Evolutionary conservation across 176 grass and related monocot genomes (phyloP).

Genomic region (Metroxylon sagu): DNA sequence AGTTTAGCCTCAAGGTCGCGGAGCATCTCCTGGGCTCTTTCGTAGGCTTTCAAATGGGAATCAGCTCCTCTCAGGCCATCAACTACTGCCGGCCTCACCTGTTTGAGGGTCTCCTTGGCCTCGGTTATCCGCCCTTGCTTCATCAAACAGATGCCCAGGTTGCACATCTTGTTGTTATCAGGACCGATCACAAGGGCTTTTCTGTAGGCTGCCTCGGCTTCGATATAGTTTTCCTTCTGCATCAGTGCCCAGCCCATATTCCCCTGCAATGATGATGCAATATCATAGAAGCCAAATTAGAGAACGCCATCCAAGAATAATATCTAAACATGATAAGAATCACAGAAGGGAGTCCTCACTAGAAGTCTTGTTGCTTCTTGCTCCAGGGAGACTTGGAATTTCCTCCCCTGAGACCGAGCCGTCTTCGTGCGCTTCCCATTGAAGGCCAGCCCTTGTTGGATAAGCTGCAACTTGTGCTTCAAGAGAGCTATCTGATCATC

Average conservation of each 20-base stretch:
- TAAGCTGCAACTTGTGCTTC: slow-evolving; percentile 81
- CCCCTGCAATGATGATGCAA: slow-evolving; percentile 33
- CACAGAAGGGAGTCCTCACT: slow-evolving; percentile 28
- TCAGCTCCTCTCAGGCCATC: slow-evolving; percentile 77
- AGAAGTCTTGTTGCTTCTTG: slow-evolving; percentile 94
- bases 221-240: slow-evolving; percentile 94
- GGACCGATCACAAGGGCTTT: slow-evolving; percentile 59
- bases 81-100: slow-evolving; percentile 50
- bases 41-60: slow-evolving; percentile 91
- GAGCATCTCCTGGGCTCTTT: slow-evolving; percentile 92
- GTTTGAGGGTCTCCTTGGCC: slow-evolving; percentile 92
- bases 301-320: too few relatives aligned
- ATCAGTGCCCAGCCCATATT: slow-evolving; percentile 96
- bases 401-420: slow-evolving; percentile 75
- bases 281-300: too few relatives aligned
- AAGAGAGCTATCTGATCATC: slow-evolving; percentile 85
- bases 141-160: slow-evolving; percentile 91
- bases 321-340: too few relatives aligned
- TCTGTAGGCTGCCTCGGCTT: slow-evolving; percentile 77
- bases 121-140: slow-evolving; percentile 75
- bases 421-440: slow-evolving; percentile 96
- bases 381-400: slow-evolving; percentile 95
- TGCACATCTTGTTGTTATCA: slow-evolving; percentile 99
- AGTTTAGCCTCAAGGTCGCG: slow-evolving; percentile 74
- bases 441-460: slow-evolving; percentile 72